Conservation (phyloP, 371 early-diverging fungal genomes). For the Mortierella sp. region DNA sequence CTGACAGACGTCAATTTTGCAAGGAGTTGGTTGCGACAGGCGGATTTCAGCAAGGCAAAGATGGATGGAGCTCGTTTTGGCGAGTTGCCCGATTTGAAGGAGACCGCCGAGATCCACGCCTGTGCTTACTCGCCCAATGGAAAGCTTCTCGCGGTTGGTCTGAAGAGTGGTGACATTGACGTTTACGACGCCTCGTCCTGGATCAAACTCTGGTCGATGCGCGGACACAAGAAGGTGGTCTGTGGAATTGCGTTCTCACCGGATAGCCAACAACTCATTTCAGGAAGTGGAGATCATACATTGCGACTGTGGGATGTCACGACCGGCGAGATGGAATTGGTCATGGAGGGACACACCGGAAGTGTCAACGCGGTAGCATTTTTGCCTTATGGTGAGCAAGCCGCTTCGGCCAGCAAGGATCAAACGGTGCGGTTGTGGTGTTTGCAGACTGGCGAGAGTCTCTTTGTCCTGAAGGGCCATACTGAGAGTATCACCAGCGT, state of each 20-base stretch:
- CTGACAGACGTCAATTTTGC: not conserved
- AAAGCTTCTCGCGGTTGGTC: not conserved
- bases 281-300: not conserved
- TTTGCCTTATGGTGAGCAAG: not conserved
- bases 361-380: not conserved
- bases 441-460: not conserved
- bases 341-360: not conserved
- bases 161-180: not conserved
- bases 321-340: not conserved
- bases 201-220: not conserved
- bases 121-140: slow-evolving; percentile 17
- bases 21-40: not conserved
- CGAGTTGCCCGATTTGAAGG: not conserved
- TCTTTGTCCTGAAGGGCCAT: not conserved
- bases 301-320: not conserved
- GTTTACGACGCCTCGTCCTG: slow-evolving; percentile 4
- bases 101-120: no score
- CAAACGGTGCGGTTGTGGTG: not conserved
- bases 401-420: not conserved
- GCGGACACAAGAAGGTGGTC: not conserved
- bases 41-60: slow-evolving; percentile 1
- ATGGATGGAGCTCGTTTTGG: slow-evolving; percentile 1
- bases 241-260: not conserved
- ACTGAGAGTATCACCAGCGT: not conserved
- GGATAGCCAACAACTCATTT: not conserved